Conservation (phyloP, 2,329 filamentous ascomycete genomes). For the Fusarium nematophilum region DNA sequence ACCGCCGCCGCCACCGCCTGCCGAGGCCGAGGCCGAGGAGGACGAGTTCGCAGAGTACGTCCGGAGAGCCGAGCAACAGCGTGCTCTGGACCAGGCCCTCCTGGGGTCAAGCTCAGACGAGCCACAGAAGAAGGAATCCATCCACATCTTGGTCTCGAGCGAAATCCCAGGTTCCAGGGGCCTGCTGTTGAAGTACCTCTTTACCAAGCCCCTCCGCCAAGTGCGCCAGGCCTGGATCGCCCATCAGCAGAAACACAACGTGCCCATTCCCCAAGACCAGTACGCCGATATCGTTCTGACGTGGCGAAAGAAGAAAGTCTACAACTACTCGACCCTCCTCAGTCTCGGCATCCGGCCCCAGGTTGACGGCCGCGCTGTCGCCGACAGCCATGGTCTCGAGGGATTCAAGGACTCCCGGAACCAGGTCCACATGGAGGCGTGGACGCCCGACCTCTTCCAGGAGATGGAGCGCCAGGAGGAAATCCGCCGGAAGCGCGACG, state of each 20-base stretch:
- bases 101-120: conserved; percentile 23
- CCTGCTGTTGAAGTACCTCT: conserved; percentile 66
- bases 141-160: conserved; percentile 67
- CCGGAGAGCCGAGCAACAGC: conserved; percentile 52
- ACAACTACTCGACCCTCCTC: conserved; percentile 78
- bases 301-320: conserved; percentile 79
- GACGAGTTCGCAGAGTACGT: conserved; percentile 61
- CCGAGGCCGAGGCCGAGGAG: too few species aligned
- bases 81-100: conserved; percentile 43
- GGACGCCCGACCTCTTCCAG: conserved; percentile 73
- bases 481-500: conserved; percentile 55
- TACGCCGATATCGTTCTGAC: conserved; percentile 76
- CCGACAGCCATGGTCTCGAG: conserved; percentile 49
- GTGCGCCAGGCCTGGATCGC: conserved; percentile 77
- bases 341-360: conserved; percentile 70
- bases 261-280: conserved; percentile 52
- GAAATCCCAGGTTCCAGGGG: conserved; percentile 69
- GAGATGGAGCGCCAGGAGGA: conserved; percentile 62
- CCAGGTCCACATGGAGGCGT: conserved; percentile 78
- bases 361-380: conserved; percentile 55
- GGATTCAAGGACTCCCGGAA: conserved; percentile 81
- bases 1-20: conserved; percentile 17
- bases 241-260: conserved; percentile 62
- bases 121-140: conserved; percentile 36
- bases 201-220: conserved; percentile 74